Evolutionary conservation across 148 eudicot species (phyloP), one percentile per base, ranked within the genome.

Genomic region (Spergularia marina): DNA sequence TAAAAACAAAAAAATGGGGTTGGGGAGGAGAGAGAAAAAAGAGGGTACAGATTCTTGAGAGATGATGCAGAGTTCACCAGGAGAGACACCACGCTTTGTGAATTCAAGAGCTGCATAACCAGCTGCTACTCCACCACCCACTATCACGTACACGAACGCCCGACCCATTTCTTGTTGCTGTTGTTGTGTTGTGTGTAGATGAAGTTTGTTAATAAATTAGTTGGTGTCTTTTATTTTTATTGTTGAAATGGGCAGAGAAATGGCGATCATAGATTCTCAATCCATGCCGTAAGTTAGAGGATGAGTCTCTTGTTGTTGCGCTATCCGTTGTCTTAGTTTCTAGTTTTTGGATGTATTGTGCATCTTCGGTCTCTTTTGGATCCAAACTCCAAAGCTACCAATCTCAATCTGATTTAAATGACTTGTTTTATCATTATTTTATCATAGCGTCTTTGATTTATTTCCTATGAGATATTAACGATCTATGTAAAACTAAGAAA

Each of bases 81-180:
- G 85, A 72, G 90, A 84, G 25, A 94, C 92, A 5, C 96, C 95
- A n/a, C 76, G 70, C 25, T 76, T 83, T 44, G 84, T 80, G 82
- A 94, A 91, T 84, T 94, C 93, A 79, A 90, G 96, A 73, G 98
- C 93, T 0, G 98, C 98, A 65, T 91, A 94, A 6, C 98, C 98
- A 86, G 98, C 98, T 39, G 97, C 93, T 0, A 94, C 98, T 41
- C 98, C 98, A 69, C 98, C 98, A 16, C 98, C 98, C 5, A 94
- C 79, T 77, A 94, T 90, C 61, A 90, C 98, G 71, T 91, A 94
- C 78, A 91, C 90, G 69, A 91, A 94, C 23, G 98, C 98, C 53
- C 98, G 83, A 10, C 97, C 97, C 98, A 94, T 94, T 34, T 75
- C 62, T 10, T 34, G 41, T 55, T 16, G 51, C 17, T 65, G 12